Evolutionary conservation across 2,329 filamentous ascomycete genomes (phyloP).

Genomic region (Cryoendolithus antarcticus): DNA sequence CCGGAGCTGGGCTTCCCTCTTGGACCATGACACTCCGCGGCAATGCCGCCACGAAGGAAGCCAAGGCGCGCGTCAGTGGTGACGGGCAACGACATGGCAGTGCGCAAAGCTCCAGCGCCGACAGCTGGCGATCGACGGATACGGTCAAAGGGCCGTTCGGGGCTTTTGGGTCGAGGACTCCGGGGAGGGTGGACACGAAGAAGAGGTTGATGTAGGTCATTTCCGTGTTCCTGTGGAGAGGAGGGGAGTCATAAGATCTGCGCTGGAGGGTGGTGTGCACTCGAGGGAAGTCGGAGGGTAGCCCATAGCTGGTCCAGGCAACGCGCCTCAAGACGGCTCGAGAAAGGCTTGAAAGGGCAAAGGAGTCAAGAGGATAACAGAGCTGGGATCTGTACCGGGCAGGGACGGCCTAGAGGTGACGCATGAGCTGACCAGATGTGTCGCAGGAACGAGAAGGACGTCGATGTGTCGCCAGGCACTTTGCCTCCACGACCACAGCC

Average conservation of each 20-base stretch:
- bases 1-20: background rate
- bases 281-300: background rate
- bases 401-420: slow-evolving; percentile 3
- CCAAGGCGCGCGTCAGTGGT: slow-evolving; percentile 16
- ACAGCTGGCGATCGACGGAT: slow-evolving; percentile 54
- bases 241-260: background rate
- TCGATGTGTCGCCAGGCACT: slow-evolving; percentile 30
- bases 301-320: background rate
- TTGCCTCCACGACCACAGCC: slow-evolving; percentile 26
- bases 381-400: background rate
- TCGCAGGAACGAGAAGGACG: slow-evolving; percentile 32
- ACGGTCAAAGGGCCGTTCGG: slow-evolving; percentile 45
- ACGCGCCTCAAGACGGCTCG: slow-evolving; percentile 1
- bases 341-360: slow-evolving; percentile 5
- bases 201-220: slow-evolving; percentile 32
- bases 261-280: background rate
- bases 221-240: slow-evolving; percentile 1
- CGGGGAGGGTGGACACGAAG: slow-evolving; percentile 32
- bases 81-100: slow-evolving; percentile 50
- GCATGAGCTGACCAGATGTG: slow-evolving; percentile 15
- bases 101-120: slow-evolving; percentile 51
- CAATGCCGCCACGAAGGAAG: slow-evolving; percentile 4
- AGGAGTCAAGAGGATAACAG: background rate
- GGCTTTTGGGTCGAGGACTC: slow-evolving; percentile 9
- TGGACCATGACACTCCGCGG: slow-evolving; percentile 13